Conservation (phyloP, 176 grass and related monocot genomes). For the Avena atlantica region DNA sequence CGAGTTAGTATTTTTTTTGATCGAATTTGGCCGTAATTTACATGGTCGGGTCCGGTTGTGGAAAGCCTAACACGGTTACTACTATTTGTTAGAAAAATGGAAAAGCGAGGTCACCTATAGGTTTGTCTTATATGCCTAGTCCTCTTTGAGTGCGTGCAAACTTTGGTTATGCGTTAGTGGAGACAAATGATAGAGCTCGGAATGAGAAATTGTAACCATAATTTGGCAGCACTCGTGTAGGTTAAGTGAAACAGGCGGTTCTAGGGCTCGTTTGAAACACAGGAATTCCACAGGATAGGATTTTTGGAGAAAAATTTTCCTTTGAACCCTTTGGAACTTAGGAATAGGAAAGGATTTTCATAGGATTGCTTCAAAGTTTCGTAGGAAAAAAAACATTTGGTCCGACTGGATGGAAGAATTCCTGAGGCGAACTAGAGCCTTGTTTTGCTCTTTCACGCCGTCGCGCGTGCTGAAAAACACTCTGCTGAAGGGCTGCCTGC, state of each 20-base stretch:
- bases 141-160: background rate
- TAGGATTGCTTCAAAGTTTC: too few relatives aligned
- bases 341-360: too few relatives aligned
- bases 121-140: background rate
- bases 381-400: too few relatives aligned
- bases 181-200: background rate
- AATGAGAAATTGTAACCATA: background rate
- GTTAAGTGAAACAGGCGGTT: background rate
- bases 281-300: too few relatives aligned
- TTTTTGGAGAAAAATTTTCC: too few relatives aligned
- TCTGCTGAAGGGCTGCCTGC: too few relatives aligned
- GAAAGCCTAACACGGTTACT: background rate
- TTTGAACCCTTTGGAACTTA: too few relatives aligned
- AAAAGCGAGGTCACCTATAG: background rate
- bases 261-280: too few relatives aligned
- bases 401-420: too few relatives aligned
- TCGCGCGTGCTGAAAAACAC: too few relatives aligned
- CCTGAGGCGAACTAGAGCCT: too few relatives aligned
- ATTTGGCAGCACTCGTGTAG: background rate
- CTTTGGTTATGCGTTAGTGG: background rate
- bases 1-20: background rate
- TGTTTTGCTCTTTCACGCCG: too few relatives aligned
- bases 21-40: conserved; percentile 30
- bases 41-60: background rate
- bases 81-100: background rate